These are phyloP conservation scores for Trichophyton schoenleinii DNA, from an alignment of 2,329 filamentous ascomycete genomes.

Conservation along the genomic window DNA sequence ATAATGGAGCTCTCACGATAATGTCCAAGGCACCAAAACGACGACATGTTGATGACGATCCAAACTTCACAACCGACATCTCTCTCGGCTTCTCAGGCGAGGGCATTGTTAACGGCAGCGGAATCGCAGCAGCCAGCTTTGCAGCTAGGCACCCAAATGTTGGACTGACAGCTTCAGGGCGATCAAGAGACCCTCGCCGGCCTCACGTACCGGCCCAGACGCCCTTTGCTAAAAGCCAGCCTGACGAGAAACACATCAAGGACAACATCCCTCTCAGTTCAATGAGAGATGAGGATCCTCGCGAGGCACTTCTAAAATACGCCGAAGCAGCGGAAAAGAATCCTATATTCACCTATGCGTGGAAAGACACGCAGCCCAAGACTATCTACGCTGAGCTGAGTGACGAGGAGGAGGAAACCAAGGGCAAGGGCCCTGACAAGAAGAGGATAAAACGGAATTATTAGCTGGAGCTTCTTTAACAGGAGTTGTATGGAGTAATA, in stretches of 20 bases:
- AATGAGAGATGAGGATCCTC: conserved; percentile 92
- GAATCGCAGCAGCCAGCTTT: conserved; percentile 56
- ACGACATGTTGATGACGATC: conserved; percentile 88
- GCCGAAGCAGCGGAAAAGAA: conserved; percentile 86
- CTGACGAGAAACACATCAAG: conserved; percentile 78
- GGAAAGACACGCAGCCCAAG: conserved; percentile 81
- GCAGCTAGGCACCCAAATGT: conserved; percentile 53
- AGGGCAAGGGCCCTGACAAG: conserved; percentile 46
- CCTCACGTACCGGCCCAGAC: conserved; percentile 77
- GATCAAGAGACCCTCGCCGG: conserved; percentile 63
- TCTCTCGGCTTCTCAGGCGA: conserved; percentile 72
- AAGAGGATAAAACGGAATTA: conserved; percentile 36
- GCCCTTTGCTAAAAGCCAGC: conserved; percentile 80
- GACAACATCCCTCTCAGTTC: conserved; percentile 78
- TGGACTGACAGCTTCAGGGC: conserved; percentile 66
- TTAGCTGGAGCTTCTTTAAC: neutral
- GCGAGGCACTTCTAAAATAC: conserved; percentile 89
- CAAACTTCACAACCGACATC: conserved; percentile 72
- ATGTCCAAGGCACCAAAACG: conserved; percentile 92
- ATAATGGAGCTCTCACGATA: conserved; percentile 68
- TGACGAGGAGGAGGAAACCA: conserved; percentile 62
- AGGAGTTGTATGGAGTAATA: no score
- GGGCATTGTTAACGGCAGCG: conserved; percentile 59
- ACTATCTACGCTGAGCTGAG: conserved; percentile 83
- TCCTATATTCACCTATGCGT: conserved; percentile 87